Base-by-base conservation (phyloP, 169 alveolate genomes). In the Cryptosporidium parvum region DNA sequence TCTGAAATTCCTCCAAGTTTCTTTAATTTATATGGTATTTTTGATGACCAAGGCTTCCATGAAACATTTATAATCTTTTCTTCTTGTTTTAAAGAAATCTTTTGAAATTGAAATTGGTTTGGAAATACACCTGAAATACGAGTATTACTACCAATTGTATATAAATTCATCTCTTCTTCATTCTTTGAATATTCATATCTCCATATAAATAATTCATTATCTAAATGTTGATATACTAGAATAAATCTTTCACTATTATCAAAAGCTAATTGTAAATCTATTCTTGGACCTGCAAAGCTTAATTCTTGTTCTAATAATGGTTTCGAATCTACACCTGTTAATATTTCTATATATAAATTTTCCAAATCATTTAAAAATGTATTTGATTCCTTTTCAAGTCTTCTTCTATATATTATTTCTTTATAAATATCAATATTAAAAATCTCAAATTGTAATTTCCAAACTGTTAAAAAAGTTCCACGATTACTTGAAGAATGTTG, bases 171-270 rank as follows among this genome's bases (percentile, higher is more conserved):
- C 31, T 70, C 26, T 8, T 73, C 56, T 1, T n/a, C 9, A 56
- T 33, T n/a, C 18, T 73, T 53, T 6, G 52, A 33, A 10, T 67
- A 21, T 31, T 80, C 89, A 65, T 80, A 80, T 42, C 89, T 80
- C 75, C 75, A 80, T 29, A 80, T 80, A 80, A 48, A 80, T 4
- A 80, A 12, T 7, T 80, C 65, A 45, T 23, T 62, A 23, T 35
- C 65, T 21, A 62, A 16, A 33, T 65, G 29, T 18, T 62, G 61
- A 29, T 80, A 80, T 16, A 67, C 70, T 45, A 65, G 9, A 21
- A 80, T 80, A 62, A 80, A 80, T 26, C 89, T 80, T 39, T 80
- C 89, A 10, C 61, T 44, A 48, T 21, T 44, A 48, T 80, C 89
- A 44, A 80, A 23, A 45, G 65, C 23, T 9, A 70, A 14, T 23